A percentile compares a stretch with the other conserved stretches of the same genome.
phyloP scores from a whole-genome alignment of 305 asterid species.

The Solanum hybrid region DNA sequence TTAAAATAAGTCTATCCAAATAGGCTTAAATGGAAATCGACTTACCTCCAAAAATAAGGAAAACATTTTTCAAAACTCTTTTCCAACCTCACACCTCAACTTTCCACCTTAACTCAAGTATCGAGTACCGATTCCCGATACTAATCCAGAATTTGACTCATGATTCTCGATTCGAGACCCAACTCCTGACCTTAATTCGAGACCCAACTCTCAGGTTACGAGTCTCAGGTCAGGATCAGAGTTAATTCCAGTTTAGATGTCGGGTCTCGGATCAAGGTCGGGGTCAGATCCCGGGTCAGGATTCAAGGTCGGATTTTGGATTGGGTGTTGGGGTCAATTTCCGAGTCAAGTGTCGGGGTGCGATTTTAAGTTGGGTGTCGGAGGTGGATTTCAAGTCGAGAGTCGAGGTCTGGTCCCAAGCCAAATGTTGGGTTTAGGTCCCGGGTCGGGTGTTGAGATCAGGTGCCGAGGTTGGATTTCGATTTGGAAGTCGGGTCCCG shows the following conservation, averaged over 20 bases:
- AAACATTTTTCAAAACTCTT: background rate
- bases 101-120: background rate
- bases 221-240: background rate
- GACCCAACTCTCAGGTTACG: too few species aligned
- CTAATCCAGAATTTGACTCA: background rate
- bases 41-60: background rate
- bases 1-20: background rate
- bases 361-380: background rate
- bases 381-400: too few species aligned
- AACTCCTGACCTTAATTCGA: too few species aligned
- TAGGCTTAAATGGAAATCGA: background rate
- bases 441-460: too few species aligned
- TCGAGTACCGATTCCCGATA: background rate
- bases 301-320: background rate
- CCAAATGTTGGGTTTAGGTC: too few species aligned
- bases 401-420: too few species aligned
- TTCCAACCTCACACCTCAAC: background rate
- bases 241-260: too few species aligned
- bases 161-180: background rate
- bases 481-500: too few species aligned
- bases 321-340: accelerated
- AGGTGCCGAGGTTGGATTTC: too few species aligned
- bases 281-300: too few species aligned
- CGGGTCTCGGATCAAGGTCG: too few species aligned
- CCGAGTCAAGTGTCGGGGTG: background rate